Percentiles rank a stretch among this genome's conserved stretches.
These are phyloP conservation scores for Scheffersomyces ergatensis DNA, from an alignment of 805 yeast genomes.

Conservation along the genomic window DNA sequence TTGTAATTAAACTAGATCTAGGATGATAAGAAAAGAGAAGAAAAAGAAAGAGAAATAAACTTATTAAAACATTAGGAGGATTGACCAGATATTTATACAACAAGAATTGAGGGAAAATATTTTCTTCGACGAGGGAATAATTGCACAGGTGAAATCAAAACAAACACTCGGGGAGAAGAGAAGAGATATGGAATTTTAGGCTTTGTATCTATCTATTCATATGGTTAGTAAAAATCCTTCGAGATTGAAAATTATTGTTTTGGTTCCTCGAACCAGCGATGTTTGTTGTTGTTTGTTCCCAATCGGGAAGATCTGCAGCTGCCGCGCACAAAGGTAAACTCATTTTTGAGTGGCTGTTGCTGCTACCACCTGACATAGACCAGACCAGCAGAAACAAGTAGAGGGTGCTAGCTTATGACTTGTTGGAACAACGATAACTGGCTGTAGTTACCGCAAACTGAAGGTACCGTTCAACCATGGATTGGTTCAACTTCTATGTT, in stretches of 20 bases:
- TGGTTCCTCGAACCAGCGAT: neutral
- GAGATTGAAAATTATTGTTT: neutral
- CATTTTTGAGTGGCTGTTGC: no score
- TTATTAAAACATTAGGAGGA: constrained; percentile 41
- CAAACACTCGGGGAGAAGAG: neutral
- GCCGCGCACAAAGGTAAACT: neutral
- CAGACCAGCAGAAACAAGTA: no score
- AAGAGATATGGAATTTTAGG: no score
- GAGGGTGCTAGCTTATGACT: no score
- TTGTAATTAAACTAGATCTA: constrained; percentile 10
- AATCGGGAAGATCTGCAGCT: neutral
- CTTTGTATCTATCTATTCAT: no score
- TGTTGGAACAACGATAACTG: no score
- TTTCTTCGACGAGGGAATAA: neutral
- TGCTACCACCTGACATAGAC: no score
- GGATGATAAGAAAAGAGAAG: constrained; percentile 27
- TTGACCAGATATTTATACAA: neutral
- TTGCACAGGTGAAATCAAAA: neutral
- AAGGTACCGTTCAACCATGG: no score
- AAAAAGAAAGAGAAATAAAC: constrained; percentile 32
- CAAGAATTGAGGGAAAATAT: neutral
- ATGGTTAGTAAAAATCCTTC: neutral
- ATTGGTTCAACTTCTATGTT: no score
- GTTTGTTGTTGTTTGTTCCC: neutral
- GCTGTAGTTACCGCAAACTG: no score